Evolutionary conservation across 768 basidiomycete species (phyloP), one percentile per base, ranked within the genome.

Genomic region (Boletus patriciae): DNA sequence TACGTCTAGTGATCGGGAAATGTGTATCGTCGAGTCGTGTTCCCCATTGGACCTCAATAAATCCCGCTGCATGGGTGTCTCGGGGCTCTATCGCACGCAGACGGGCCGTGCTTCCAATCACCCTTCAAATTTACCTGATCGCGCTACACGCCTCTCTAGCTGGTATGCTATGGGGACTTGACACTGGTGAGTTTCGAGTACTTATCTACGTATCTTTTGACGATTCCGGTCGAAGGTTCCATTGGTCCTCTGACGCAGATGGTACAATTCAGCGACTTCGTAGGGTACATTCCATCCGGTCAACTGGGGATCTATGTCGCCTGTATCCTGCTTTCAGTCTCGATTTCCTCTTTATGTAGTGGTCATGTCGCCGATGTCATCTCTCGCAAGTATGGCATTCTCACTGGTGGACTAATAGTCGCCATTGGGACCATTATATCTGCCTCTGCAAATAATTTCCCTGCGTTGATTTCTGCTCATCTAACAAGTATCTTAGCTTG

Each of bases 231-330:
- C 29, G 12, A 42, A 59, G 69, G 63, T 36, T 71, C 71, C 10
- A 76, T 79, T 19, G 81, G 79, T 2, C 75, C 79, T 33, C 66
- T 81, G 33, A 80, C 74, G 3, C 73, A 77, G 36, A 82, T 81
- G 82, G 56, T 70, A 2, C 74, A 78, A 19, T 81, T 83, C 61
- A 57, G 67, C 49, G 27, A 57, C 8, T 71, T 72, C 16, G 78
- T 80, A 57, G 73, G 73, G 16, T 48, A 50, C 25, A 65, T 79
- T 16, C 67, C 70, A 12, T 70, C 78, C 0, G 67, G 72, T 9
- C 54, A 76, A 41, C 76, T 78, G 29, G 79, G 80, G 25, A 64
- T 80, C 15, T 72, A 78, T 38, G 78, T 80, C 23, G 74, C 78
- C 23, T 72, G 66, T 36, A 77, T 79, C 52, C 71, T 78, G 9